Base-by-base conservation (phyloP, 169 alveolate species). In the Theileria annulata region DNA sequence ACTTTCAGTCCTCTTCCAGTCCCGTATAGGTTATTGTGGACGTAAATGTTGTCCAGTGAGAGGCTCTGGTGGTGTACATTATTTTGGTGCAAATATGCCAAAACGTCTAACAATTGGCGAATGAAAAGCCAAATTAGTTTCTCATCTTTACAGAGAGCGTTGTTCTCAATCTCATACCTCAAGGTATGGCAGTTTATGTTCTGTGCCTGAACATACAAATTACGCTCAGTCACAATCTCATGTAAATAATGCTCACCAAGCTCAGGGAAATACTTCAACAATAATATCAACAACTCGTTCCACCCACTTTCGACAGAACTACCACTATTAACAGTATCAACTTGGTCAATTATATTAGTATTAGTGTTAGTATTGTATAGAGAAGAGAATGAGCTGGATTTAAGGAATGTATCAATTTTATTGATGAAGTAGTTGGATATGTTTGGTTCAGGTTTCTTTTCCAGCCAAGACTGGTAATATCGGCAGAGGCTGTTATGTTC, bases 391-490 rank as follows among this genome's bases (percentile, higher is more conserved):
- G 47, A 35, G 3, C 47, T 35, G 8, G 3, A 35, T 35, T 35
- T 35, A 5, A 35, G 47, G 8, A 35, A 8, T 35, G 47, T 35
- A 35, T 35, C 47, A 35, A 35, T 35, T 3, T 35, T 35, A 35
- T 35, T 3, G 47, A 35, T 35, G 3, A 35, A 35, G 47, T 5
- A 35, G 3, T 35, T 8, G 47, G 8, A 5, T 3, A 35, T 35
- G 47, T 8, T 35, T 35, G 47, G 47, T 3, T 58, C 66, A 12
- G 58, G 74, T 15, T 71, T 48, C 73, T 82, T 76, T 37, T 82
- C 88, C 19, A 71, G 70, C 88, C 88, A 82, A 42, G 84, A 82
- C 72, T 82, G 88, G 62, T 82, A 82, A 42, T 82, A 82, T 27
- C 88, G 64, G n/a, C 79, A 78, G 5, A 82, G 54, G 54, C 88